Evolutionary conservation across 192 early-diverging fungal species (phyloP), one percentile per base, ranked within the genome.

Genomic region (Entophlyctis luteolus): DNA sequence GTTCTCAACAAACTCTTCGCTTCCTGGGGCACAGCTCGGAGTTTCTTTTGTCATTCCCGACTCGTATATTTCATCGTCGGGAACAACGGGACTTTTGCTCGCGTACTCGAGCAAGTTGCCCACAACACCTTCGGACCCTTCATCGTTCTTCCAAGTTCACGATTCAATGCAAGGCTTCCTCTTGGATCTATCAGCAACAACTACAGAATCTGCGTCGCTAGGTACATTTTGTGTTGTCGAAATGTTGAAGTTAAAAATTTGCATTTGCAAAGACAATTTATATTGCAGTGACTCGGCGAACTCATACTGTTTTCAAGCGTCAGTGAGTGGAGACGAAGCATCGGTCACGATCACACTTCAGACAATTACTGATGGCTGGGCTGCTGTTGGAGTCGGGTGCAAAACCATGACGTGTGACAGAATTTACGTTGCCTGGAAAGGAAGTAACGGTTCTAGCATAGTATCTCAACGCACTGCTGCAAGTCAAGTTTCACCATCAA

Each of bases 401-500:
- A 49, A n/a, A 2, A 46, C 52, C 53, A 77, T 77, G 76, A 38
- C 65, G 5, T 48, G 59, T 14, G 34, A 48, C 10, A 60, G 37
- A 37, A 71, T 79, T 27, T 62, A 70, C 49, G 48, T 79, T 29
- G 77, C 53, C 4, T 79, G 56, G 55, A 56, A 27, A 16, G 69
- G 63, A 31, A 25, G 35, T 22, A 72, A 67, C 20, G 74, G 68
- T 8, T 12, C 62, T 52, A 18, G 27, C 31, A 58, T 66, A 22
- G 23, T 82, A 25, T 50, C 65, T 20, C 70, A 58, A 23, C 63
- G 73, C n/a, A 69, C 53, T 12, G 45, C 65, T 14, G 59, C 59
- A 2, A 66, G 72, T 8, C 52, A 68, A 39, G 8, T 12, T 18
- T 5, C 55, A 0, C 76, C 76, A 5, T 4, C 65, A 0, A n/a